Evolutionary conservation across 805 yeast genomes (phyloP), one percentile per base, ranked within the genome.

Genomic region (Phaffomyces opuntiae): DNA sequence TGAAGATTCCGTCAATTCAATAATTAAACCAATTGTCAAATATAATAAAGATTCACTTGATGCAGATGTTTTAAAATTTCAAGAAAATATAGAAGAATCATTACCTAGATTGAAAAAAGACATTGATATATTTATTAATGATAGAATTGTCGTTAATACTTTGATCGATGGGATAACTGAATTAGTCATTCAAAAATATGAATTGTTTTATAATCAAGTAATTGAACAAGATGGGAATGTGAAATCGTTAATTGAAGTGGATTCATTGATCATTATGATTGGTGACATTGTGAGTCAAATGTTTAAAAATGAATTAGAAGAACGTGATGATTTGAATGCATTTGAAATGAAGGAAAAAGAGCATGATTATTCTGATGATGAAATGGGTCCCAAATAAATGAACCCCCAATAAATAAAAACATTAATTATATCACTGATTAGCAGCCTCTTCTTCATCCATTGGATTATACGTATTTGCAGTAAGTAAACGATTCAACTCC

Each of bases 401-500:
- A 31, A 31, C 19, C 19, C 19, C 19, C 2, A 17, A 17, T 17
- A 17, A 3, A 17, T 17, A 31, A 31, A 11, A 31, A 31, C 7
- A 12, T 31, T 9, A 13, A 31, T 11, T 31, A 5, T 12, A 12
- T 31, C 31, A 34, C 16, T n/a, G 33, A 12, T 41, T 27, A n/a
- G 13, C 36, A n/a, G 42, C 54, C 65, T 67, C 81, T 45, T 83
- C 90, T 14, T 83, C 95, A 25, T 85, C 91, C 50, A 82, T 63
- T 3, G 96, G 93, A 56, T 87, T 83, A 65, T 85, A 91, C 2
- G 91, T 81, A 60, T 91, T 93, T 62, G 86, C 81, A 2, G 95
- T 80, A 24, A 91, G 69, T 49, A 88, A 65, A 49, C 79, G 67
- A 59, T 86, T 87, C 53, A 91, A 73, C 62, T 91, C 96, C 43